These are phyloP conservation scores for Tritrichomonas foetus DNA, from an alignment of 208 protist genomes.

Conservation along the genomic window DNA sequence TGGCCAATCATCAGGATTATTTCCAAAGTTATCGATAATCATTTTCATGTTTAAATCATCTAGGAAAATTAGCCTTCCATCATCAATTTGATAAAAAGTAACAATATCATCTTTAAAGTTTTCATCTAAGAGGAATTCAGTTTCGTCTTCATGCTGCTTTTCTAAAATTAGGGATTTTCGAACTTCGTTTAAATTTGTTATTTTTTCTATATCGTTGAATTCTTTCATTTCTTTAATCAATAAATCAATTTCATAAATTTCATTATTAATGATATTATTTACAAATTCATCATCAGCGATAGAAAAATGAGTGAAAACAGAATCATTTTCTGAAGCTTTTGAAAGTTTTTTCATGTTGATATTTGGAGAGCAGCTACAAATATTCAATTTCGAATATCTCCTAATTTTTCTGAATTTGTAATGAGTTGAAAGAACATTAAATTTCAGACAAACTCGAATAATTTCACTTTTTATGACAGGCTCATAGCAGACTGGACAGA, in stretches of 20 bases:
- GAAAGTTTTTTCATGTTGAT: neutral
- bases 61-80: neutral
- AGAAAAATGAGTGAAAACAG: neutral
- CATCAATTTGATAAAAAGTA: neutral
- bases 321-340: neutral
- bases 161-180: neutral
- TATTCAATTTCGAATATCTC: neutral
- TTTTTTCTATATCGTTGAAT: neutral
- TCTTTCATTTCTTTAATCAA: neutral
- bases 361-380: neutral
- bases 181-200: neutral
- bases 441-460: neutral
- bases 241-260: too few relatives aligned
- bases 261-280: too few relatives aligned
- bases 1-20: too few relatives aligned
- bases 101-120: neutral
- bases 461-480: neutral
- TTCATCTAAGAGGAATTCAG: neutral
- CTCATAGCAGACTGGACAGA: neutral
- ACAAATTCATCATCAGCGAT: neutral
- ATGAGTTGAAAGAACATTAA: neutral
- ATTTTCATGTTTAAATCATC: neutral
- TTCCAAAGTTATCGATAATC: neutral
- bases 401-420: neutral
- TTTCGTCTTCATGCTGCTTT: neutral